A percentile compares a stretch with the other conserved stretches of the same genome.
These are phyloP conservation scores for Mimosa bimucronata DNA, from an alignment of 306 rosid species.

Conservation along the genomic window DNA sequence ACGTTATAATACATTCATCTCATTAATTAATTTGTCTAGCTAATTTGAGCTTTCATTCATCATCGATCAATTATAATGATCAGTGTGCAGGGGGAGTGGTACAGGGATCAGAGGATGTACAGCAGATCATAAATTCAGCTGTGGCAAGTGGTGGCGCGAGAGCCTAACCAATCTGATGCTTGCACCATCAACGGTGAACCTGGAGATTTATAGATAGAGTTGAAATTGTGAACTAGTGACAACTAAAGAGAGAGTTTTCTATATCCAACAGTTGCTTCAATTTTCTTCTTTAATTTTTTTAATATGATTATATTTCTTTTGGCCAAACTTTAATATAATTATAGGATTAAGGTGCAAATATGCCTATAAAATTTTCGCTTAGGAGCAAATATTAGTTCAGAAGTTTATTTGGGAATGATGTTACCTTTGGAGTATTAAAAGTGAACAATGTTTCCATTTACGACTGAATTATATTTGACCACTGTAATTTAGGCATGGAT, in stretches of 20 bases:
- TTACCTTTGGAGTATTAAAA: too few relatives aligned
- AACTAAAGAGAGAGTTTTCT: not conserved
- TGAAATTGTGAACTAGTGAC: not conserved
- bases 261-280: not conserved
- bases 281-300: too few relatives aligned
- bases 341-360: too few relatives aligned
- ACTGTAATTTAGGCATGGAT: constrained; percentile 57
- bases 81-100: constrained; percentile 34
- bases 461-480: too few relatives aligned
- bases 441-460: too few relatives aligned
- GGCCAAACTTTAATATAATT: too few relatives aligned
- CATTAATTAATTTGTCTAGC: too few relatives aligned
- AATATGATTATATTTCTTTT: too few relatives aligned
- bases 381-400: too few relatives aligned
- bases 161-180: constrained; percentile 42
- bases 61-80: not conserved
- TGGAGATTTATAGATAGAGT: constrained; percentile 17
- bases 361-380: too few relatives aligned
- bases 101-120: constrained; percentile 36
- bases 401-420: too few relatives aligned
- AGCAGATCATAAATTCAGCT: constrained; percentile 26
- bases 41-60: not conserved
- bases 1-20: too few relatives aligned
- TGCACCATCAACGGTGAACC: constrained; percentile 49
- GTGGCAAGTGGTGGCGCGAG: constrained; percentile 35